phyloP scores from a whole-genome alignment of 2,329 filamentous ascomycete genomes.

The Ascomycota sp. region DNA sequence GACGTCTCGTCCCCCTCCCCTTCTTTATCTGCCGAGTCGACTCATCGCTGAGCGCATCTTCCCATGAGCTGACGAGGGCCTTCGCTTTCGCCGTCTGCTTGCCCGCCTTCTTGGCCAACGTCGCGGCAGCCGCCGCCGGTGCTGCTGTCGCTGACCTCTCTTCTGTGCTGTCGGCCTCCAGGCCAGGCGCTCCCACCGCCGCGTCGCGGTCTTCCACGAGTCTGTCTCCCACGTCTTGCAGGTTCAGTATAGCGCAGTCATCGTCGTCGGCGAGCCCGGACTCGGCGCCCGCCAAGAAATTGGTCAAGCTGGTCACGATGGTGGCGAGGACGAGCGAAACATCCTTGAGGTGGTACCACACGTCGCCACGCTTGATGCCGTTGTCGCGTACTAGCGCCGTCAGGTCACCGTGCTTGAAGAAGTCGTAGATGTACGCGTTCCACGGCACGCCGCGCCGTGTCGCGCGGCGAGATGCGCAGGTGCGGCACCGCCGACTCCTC shows the following conservation, averaged over 20 bases:
- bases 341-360: constrained; percentile 52
- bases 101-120: constrained; percentile 1
- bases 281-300: constrained; percentile 19
- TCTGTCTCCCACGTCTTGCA: constrained; percentile 20
- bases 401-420: constrained; percentile 53
- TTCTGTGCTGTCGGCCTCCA: background rate
- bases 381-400: constrained; percentile 42
- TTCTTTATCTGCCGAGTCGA: constrained; percentile 2
- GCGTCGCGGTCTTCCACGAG: constrained; percentile 16
- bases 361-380: constrained; percentile 40
- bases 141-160: background rate
- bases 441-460: constrained; percentile 25
- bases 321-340: constrained; percentile 41
- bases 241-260: constrained; percentile 18
- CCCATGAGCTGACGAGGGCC: background rate
- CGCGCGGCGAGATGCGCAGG: constrained; percentile 37
- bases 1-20: no score
- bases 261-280: constrained; percentile 10
- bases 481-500: constrained; percentile 55
- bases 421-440: constrained; percentile 55
- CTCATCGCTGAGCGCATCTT: constrained; percentile 9
- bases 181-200: background rate
- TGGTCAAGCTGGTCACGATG: constrained; percentile 43
- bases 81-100: background rate
- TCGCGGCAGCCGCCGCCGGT: background rate